phyloP scores from a whole-genome alignment of 2,329 filamentous ascomycete genomes.

The Graphium sp. region DNA sequence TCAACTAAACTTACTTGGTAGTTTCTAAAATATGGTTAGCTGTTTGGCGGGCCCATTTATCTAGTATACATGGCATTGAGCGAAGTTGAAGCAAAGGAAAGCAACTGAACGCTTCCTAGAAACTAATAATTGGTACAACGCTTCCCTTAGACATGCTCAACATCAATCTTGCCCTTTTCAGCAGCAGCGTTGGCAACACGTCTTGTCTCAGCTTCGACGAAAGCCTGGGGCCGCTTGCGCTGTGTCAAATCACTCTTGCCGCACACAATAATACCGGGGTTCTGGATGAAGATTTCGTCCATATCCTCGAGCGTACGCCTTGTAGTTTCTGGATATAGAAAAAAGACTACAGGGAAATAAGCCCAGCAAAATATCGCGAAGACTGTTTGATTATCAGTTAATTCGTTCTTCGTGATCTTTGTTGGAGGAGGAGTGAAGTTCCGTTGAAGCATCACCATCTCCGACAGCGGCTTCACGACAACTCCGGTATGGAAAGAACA shows the following conservation, averaged over 20 bases:
- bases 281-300: conserved; percentile 21
- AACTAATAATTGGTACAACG: too few species aligned
- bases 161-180: neutral
- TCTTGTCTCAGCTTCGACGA: conserved; percentile 16
- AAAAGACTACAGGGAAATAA: conserved; percentile 22
- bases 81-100: too few species aligned
- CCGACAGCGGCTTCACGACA: neutral
- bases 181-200: conserved; percentile 10
- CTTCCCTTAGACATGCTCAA: neutral
- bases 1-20: too few species aligned
- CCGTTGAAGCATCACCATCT: too few species aligned
- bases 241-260: conserved; percentile 15
- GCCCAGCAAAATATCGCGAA: conserved; percentile 15
- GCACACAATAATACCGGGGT: conserved; percentile 14
- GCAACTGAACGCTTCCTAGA: too few species aligned
- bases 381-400: conserved; percentile 8
- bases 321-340: conserved; percentile 31
- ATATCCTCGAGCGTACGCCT: conserved; percentile 29
- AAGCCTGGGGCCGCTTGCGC: conserved; percentile 15
- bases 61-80: too few species aligned
- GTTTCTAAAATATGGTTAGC: too few species aligned
- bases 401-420: neutral
- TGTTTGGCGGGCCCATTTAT: too few species aligned
- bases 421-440: too few species aligned
- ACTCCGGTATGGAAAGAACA: neutral